A percentile compares a stretch with the other conserved stretches of the same genome.
phyloP scores from a whole-genome alignment of 257 asterid genomes.

The Avicennia marina region DNA sequence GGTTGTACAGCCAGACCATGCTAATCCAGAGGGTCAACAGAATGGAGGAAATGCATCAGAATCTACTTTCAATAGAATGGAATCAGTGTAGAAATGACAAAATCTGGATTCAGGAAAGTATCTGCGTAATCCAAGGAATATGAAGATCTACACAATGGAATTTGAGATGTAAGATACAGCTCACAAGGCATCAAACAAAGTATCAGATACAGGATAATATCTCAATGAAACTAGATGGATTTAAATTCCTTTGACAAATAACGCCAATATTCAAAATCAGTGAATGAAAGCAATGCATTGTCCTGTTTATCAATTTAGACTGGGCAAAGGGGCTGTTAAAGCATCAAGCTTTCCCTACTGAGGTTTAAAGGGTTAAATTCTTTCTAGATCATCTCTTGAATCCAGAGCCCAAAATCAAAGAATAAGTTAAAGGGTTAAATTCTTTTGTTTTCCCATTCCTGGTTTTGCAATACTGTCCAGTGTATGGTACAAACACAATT shows the following conservation, averaged over 20 bases:
- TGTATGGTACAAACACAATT: slow-evolving; percentile 35
- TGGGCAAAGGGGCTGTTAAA: not conserved
- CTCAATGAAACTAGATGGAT: not conserved
- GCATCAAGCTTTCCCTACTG: not conserved
- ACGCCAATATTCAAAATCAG: not conserved
- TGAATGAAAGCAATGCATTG: not conserved
- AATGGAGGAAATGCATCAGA: slow-evolving; percentile 11
- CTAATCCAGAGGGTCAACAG: slow-evolving; percentile 1
- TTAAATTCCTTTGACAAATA: not conserved
- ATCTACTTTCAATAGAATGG: slow-evolving; percentile 12
- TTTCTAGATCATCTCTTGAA: not conserved
- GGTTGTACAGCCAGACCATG: too few species aligned
- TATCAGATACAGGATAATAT: not conserved
- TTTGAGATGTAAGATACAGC: slow-evolving; percentile 2
- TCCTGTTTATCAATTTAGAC: not conserved
- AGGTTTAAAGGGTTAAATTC: too few species aligned
- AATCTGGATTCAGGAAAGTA: slow-evolving; percentile 6
- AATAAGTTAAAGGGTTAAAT: slow-evolving; percentile 24
- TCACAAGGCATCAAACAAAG: not conserved
- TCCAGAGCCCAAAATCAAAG: slow-evolving; percentile 5
- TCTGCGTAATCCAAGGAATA: slow-evolving; percentile 13
- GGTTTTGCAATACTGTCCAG: slow-evolving; percentile 31
- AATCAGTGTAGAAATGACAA: slow-evolving; percentile 27
- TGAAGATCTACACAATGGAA: slow-evolving; percentile 8
- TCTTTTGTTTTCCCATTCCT: slow-evolving; percentile 24